Evolutionary conservation across 1,284 basidiomycete genomes (phyloP), one percentile per base, ranked within the genome.

Genomic region (Naganishia albida): DNA sequence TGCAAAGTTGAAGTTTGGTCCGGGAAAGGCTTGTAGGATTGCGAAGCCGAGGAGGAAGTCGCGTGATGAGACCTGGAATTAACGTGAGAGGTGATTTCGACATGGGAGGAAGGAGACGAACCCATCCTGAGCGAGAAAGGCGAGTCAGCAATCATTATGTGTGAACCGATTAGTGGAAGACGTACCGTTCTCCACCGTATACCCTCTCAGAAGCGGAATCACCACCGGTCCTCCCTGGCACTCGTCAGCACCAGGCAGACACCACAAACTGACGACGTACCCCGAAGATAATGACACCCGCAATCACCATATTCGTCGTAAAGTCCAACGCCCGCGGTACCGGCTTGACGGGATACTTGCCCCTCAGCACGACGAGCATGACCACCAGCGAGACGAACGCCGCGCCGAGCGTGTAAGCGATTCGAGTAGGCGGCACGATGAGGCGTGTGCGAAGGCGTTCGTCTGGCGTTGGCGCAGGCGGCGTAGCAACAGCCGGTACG

Each of bases 161-260:
- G 39, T 54, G 46, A 13, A 2, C 30, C 18, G 26, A 1, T 20
- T 1, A 20, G 16, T 48, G 1, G n/a, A 34, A 48, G 42, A 69
- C 71, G 66, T 51, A 68, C 77, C 84, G 18, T 81, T 81, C 13
- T 81, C 80, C n/a, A 86, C 84, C 2, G 82, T 82, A 70, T 86
- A 86, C 62, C 82, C 81, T 20, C 83, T 78, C 13, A 86, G 75
- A 3, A 86, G 78, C 1, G 85, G 85, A 66, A 85, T 83, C 39
- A 86, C 84, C 7, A 86, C 85, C 0, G 85, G 85, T 20, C 85
- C 85, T 10, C 85, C 85, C 20, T 84, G 84, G 70, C 85, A 84
- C 72, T 83, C 10, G 83, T 82, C 2, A 81, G 81, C 1, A 81
- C 81, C 25, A 82, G 72, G 57, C 80, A n/a, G 67, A 74, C 15